phyloP scores from a whole-genome alignment of 345 rosid genomes.

The Schrenkiella parvula region DNA sequence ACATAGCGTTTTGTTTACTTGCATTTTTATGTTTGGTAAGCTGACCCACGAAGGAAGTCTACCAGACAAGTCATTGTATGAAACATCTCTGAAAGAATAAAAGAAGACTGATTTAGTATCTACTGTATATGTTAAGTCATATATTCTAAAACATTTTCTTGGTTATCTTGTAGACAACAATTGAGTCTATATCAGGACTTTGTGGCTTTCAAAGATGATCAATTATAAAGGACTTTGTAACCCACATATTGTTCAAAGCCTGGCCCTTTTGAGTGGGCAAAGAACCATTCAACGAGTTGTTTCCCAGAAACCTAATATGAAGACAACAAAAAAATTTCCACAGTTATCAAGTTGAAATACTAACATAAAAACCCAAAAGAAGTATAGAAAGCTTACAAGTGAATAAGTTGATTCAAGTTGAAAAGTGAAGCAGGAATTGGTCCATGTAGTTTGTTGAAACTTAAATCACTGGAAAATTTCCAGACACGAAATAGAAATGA shows the following conservation, averaged over 20 bases:
- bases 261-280: constrained; percentile 49
- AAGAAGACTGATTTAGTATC: not conserved
- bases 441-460: constrained; percentile 33
- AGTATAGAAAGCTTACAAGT: constrained; percentile 46
- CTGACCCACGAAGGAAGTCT: constrained; percentile 66
- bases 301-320: constrained; percentile 48
- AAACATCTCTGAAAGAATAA: constrained; percentile 58
- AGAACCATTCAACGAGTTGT: constrained; percentile 43
- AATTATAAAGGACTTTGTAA: not conserved
- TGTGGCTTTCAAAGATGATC: not conserved
- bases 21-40: constrained; percentile 43
- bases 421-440: constrained; percentile 29
- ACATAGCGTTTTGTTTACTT: constrained; percentile 18
- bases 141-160: not conserved
- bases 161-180: not conserved
- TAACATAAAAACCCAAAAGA: not conserved
- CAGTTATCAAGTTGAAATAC: not conserved
- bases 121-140: not conserved
- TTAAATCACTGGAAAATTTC: constrained; percentile 32
- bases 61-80: constrained; percentile 63
- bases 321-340: constrained; percentile 3
- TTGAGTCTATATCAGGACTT: not conserved
- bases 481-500: too few species aligned
- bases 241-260: constrained; percentile 56
- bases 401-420: constrained; percentile 25